Evolutionary conservation across 805 yeast species (phyloP), one percentile per base, ranked within the genome.

Genomic region (Yarrowia keelungensis): DNA sequence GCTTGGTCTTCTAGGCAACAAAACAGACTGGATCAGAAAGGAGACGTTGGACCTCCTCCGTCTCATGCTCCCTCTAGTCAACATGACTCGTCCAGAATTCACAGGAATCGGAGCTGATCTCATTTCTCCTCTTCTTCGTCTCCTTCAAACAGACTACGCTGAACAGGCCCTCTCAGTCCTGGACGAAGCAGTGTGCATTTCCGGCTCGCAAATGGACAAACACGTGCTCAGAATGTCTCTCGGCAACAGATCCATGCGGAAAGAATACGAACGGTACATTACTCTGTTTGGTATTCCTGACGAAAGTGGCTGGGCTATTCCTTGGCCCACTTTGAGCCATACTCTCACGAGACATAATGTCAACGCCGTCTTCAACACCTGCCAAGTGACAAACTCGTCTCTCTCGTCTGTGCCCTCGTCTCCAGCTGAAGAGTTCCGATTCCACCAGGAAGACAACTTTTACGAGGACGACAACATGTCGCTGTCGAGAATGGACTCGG

Each of bases 301-400:
- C 71, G 97, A 91, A 12, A 87, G 89, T 74, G 99, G 99, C 1
- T 95, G 99, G 99, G 89, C 97, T 0, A 87, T 96, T 62, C 97
- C 98, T 1, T 90, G 91, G 94, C 97, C 99, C 2, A 91, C 94
- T 0, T 87, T 92, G 51, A 89, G 95, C 1, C 92, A 97, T 0
- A 89, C 97, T 0, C 85, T 90, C 15, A 91, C 98, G 0, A 82
- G 98, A 72, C 91, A 91, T 75, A 95, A 95, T 74, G 96, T 95
- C 1, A 98, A 95, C 77, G 93, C 98, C 0, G 98, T 95, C 3
- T 95, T 91, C 75, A 87, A 92, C 39, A 91, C 97, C 0, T 94
- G 98, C 75, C 84, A 85, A 0, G 81, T 83, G 58, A 45, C 72
- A 68, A 47, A 49, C 45, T 45, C 69, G 11, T 65, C 42, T 5